These are phyloP conservation scores for Aspergillus pseudonomiae DNA, from an alignment of 2,329 filamentous ascomycete species.

Conservation along the genomic window DNA sequence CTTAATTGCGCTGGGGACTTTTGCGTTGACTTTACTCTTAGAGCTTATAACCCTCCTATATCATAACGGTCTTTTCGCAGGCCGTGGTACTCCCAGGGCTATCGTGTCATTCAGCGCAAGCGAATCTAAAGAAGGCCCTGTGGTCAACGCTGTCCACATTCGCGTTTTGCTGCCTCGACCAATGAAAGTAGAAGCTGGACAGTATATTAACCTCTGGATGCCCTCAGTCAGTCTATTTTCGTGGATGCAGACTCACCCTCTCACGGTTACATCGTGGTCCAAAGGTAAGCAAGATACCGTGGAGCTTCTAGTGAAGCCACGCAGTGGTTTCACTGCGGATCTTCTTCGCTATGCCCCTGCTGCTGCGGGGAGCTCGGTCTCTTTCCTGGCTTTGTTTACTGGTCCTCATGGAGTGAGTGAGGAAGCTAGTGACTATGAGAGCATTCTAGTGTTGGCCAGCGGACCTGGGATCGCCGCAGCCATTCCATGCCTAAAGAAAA, in stretches of 20 bases:
- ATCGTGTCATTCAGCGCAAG: constrained; percentile 21
- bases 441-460: constrained; percentile 36
- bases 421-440: constrained; percentile 33
- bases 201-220: constrained; percentile 36
- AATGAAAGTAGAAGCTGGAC: constrained; percentile 26
- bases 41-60: constrained; percentile 23
- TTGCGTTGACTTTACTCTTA: constrained; percentile 21
- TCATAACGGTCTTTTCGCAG: constrained; percentile 25
- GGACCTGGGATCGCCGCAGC: constrained; percentile 35
- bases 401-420: constrained; percentile 35
- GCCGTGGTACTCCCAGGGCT: constrained; percentile 21
- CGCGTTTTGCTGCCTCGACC: constrained; percentile 24
- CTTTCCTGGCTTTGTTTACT: constrained; percentile 34
- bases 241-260: constrained; percentile 30
- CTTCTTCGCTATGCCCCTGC: constrained; percentile 23
- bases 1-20: constrained; percentile 21
- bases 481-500: constrained; percentile 39
- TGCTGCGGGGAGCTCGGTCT: constrained; percentile 17
- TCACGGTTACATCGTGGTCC: constrained; percentile 32
- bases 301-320: constrained; percentile 36
- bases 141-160: constrained; percentile 18
- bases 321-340: constrained; percentile 30
- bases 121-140: constrained; percentile 11
- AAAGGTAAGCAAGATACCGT: constrained; percentile 26
- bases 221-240: constrained; percentile 26